Evolutionary conservation across 805 yeast genomes (phyloP), one percentile per base, ranked within the genome.

Genomic region (Spathaspora boniae): DNA sequence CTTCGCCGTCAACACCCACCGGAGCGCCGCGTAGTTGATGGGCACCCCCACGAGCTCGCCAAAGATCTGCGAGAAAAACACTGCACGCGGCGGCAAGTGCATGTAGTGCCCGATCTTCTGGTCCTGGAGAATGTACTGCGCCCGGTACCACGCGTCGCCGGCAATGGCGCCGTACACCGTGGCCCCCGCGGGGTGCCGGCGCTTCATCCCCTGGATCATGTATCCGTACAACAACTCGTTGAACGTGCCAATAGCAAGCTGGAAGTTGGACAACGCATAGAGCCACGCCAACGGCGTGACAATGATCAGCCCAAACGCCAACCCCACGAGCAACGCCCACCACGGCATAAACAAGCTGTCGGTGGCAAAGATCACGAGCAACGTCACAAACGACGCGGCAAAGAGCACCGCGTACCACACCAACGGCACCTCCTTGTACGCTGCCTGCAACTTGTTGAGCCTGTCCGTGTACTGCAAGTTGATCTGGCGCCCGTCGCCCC

Each of bases 31-130:
- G 43, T 71, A 72, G 44, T 72, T 72, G 43, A 70, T 53, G 5
- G 76, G 72, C 15, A 69, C 68, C 6, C 76, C 76, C 21, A 74
- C 51, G 9, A 70, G 32, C 41, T 70, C 75, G 2, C 78, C 78
- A 42, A 66, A 58, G 4, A 72, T 40, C 46, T 74, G 79, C 0
- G 73, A 65, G 28, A 68, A 58, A 41, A 74, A 74, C 4, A 73
- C 70, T 3, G 58, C 50, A 21, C 53, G 60, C 1, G 79, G 79
- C 0, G 78, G 76, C 6, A 74, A 44, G 42, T 67, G 66, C 48
- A 68, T 72, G 51, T 74, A 74, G 45, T 69, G 68, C 0, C 77
- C 80, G 6, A 74, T 51, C 63, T 58, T 69, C 66, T 47, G 52
- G 50, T 33, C 47, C 35, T 41, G 46, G 6, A 45, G 26, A 29